Base-by-base conservation (phyloP, 345 rosid species). In the Syzygium aqueum region DNA sequence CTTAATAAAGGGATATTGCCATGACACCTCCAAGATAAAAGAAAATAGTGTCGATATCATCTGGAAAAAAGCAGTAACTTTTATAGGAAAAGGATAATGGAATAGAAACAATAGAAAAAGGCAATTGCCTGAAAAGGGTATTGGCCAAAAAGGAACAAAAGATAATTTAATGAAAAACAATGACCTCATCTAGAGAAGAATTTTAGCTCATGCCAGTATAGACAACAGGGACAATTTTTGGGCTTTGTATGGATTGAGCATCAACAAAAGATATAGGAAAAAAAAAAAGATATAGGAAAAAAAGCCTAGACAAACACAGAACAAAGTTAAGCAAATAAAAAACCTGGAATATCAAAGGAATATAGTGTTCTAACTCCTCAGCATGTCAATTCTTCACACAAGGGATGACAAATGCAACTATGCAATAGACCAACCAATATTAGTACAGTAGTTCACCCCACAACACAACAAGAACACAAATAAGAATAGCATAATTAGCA, bases 21-120 rank as follows among this genome's bases (percentile, higher is more conserved):
- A 84, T 84, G 28, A 10, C 46, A 53, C 56, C 43, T 53, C 61
- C 85, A 84, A 84, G 59, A 84, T 37, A 53, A 56, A 56, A 28
- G 49, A 53, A 53, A 84, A n/a, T 21, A 43, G 85, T 33, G 56
- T 21, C 15, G 5, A 84, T 27, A 84, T 52, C 50, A 53, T 73
- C 86, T 52, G 86, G 86, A 84, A 84, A n/a, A 84, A 84, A 84
- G 86, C 86, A 53, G 65, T 21, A 84, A 84, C 85, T 28, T 84
- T 52, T 84, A 15, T 53, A 51, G 25, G 56, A 84, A 50, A 53
- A 33, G 85, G 57, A 84, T 52, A 53, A 52, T 21, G 86, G 86
- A 57, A 53, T 28, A 57, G 49, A 84, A 84, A 57, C 65, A 52
- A 53, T 49, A 33, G 8, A 6, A 84, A 84, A 84, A 33, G 63